Percentiles rank a stretch among this genome's conserved stretches.
These are phyloP conservation scores for Discostella pseudostelligera DNA, from an alignment of 108 stramenopile genomes.

Conservation along the genomic window DNA sequence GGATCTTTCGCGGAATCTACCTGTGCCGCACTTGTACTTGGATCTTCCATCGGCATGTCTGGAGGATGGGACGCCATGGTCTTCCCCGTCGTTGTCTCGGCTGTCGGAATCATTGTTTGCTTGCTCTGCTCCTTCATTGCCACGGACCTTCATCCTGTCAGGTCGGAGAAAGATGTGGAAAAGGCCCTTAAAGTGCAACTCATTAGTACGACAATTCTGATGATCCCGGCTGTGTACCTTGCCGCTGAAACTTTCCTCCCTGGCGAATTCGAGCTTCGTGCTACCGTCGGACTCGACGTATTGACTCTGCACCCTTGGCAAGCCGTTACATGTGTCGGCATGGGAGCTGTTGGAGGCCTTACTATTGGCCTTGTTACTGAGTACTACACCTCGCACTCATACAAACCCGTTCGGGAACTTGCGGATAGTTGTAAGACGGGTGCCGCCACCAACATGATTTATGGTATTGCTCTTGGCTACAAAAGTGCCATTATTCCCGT, in stretches of 20 bases:
- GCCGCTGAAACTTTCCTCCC: slow-evolving; percentile 87
- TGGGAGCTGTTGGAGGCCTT: slow-evolving; percentile 95
- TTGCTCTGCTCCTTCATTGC: slow-evolving; percentile 94
- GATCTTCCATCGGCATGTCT: slow-evolving; percentile 78
- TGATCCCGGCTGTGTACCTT: slow-evolving; percentile 89
- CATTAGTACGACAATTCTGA: slow-evolving; percentile 92
- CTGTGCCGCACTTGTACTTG: slow-evolving; percentile 95
- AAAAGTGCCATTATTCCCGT: slow-evolving; percentile 98
- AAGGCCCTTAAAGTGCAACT: slow-evolving; percentile 93
- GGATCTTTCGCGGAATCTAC: slow-evolving; percentile 97
- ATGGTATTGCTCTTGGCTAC: slow-evolving; percentile 97
- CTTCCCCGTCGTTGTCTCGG: slow-evolving; percentile 94
- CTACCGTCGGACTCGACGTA: slow-evolving; percentile 62
- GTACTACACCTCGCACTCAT: slow-evolving; percentile 98
- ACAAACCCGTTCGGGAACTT: slow-evolving; percentile 92
- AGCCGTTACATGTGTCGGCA: slow-evolving; percentile 73
- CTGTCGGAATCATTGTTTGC: slow-evolving; percentile 95
- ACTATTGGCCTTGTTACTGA: slow-evolving; percentile 97
- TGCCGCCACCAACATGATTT: slow-evolving; percentile 98
- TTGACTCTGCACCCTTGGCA: slow-evolving; percentile 61
- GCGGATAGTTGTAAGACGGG: slow-evolving; percentile 96
- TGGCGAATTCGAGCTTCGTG: slow-evolving; percentile 55
- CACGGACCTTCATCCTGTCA: slow-evolving; percentile 91
- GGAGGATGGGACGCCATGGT: slow-evolving; percentile 94
- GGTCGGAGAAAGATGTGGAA: slow-evolving; percentile 85